Conservation (phyloP, 192 early-diverging fungal species). For the Geranomyces variabilis region DNA sequence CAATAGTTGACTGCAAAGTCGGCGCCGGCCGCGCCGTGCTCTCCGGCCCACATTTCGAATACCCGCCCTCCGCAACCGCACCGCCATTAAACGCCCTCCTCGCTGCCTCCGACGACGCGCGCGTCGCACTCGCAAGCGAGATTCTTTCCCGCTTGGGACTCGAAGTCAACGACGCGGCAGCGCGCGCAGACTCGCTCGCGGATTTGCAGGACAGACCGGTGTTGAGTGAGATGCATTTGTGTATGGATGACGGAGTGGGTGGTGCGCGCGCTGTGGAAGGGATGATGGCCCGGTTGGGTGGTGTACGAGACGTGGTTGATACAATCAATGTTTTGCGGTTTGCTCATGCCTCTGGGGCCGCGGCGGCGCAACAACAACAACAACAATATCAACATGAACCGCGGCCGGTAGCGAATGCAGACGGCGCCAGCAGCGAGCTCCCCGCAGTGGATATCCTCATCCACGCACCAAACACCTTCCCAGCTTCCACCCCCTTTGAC, state of each 20-base stretch:
- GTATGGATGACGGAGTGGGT: neutral
- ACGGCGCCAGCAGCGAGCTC: neutral
- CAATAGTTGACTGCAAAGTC: constrained; percentile 69
- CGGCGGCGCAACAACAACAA: no score
- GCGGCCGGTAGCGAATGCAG: neutral
- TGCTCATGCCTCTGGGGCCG: constrained; percentile 2
- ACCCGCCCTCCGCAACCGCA: constrained; percentile 37
- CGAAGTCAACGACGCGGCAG: constrained; percentile 41
- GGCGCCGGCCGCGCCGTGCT: constrained; percentile 73
- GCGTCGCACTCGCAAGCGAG: constrained; percentile 44
- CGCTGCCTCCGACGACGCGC: neutral
- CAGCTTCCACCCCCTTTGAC: constrained; percentile 9
- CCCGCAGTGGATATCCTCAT: neutral
- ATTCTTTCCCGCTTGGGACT: constrained; percentile 71
- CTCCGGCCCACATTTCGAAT: constrained; percentile 84
- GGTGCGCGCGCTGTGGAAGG: neutral
- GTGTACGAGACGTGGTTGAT: constrained; percentile 18
- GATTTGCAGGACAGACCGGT: constrained; percentile 9
- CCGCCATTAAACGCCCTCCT: neutral
- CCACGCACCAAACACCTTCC: neutral
- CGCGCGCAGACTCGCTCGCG: neutral
- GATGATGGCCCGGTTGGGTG: neutral
- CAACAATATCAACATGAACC: neutral
- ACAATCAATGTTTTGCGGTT: constrained; percentile 32
- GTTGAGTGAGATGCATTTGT: constrained; percentile 21